A percentile compares a stretch with the other conserved stretches of the same genome.
These are phyloP conservation scores for Scalesia atractyloides DNA, from an alignment of 129 eudicot genomes.

Conservation along the genomic window DNA sequence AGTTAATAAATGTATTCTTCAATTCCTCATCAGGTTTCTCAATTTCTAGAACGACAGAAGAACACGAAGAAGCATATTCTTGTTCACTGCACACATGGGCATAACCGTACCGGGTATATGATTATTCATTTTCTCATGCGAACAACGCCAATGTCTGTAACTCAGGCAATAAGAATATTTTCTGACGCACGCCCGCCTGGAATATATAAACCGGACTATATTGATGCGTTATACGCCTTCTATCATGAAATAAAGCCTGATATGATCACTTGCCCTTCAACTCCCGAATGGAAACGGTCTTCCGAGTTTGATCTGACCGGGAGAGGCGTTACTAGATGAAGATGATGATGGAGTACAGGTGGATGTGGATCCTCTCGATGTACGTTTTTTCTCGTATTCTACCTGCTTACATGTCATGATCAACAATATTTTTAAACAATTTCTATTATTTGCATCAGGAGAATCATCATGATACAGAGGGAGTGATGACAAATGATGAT, in stretches of 20 bases:
- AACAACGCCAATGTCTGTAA: slow-evolving; percentile 65
- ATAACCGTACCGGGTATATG: slow-evolving; percentile 98
- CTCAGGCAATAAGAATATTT: slow-evolving; percentile 88
- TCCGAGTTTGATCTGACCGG: slow-evolving; percentile 95
- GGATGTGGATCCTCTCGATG: slow-evolving; percentile 61
- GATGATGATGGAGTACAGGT: slow-evolving; percentile 82
- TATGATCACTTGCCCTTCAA: slow-evolving; percentile 71
- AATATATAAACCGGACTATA: slow-evolving; percentile 87
- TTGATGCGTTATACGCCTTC: slow-evolving; percentile 83
- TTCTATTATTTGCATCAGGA: slow-evolving; percentile 46
- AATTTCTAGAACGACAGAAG: slow-evolving; percentile 72
- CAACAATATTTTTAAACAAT: background rate
- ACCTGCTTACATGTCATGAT: background rate
- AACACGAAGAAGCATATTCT: slow-evolving; percentile 75
- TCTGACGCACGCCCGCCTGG: slow-evolving; percentile 96
- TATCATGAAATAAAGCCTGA: slow-evolving; percentile 94
- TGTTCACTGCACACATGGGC: slow-evolving; percentile 99
- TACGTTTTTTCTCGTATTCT: slow-evolving; percentile 26
- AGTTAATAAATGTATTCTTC: background rate
- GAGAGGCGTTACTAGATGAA: slow-evolving; percentile 93
- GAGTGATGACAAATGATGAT: slow-evolving; percentile 84
- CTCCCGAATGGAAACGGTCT: slow-evolving; percentile 97
- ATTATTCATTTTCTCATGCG: slow-evolving; percentile 96
- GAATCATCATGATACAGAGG: slow-evolving; percentile 45
- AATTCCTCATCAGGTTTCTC: slow-evolving; percentile 60